phyloP scores from a whole-genome alignment of 2,329 filamentous ascomycete species.

The Fusarium pseudonygamai region DNA sequence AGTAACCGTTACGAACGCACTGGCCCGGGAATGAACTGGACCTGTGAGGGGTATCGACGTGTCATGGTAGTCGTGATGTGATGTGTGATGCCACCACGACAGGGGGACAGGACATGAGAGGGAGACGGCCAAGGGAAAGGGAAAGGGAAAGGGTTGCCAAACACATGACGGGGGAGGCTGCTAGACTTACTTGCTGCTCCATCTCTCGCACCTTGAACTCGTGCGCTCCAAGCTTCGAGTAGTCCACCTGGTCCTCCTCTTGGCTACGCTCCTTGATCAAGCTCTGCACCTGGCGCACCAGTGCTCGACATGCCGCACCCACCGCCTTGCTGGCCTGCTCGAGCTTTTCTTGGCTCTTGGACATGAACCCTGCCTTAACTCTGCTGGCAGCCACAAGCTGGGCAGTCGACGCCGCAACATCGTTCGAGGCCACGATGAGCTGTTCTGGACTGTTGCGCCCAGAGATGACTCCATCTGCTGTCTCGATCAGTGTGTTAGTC shows the following conservation, averaged over 20 bases:
- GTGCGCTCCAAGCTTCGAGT: constrained; percentile 85
- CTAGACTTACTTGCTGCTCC: constrained; percentile 88
- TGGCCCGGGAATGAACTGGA: constrained; percentile 15
- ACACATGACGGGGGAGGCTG: constrained; percentile 16
- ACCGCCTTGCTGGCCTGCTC: constrained; percentile 94
- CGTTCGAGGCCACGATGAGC: constrained; percentile 96
- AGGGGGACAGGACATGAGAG: neutral
- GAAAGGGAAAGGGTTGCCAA: constrained; percentile 4
- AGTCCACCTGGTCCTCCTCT: constrained; percentile 87
- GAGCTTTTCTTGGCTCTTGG: constrained; percentile 91
- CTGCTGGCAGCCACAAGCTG: constrained; percentile 95
- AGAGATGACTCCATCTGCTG: constrained; percentile 92
- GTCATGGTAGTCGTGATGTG: neutral
- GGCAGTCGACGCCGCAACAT: constrained; percentile 94
- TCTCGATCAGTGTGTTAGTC: constrained; percentile 97
- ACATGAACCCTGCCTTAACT: constrained; percentile 98
- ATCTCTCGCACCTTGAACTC: constrained; percentile 99
- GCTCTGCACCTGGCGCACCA: constrained; percentile 92
- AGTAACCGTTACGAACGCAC: constrained; percentile 35
- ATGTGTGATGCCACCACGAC: neutral
- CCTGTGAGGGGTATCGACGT: neutral
- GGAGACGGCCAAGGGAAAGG: neutral
- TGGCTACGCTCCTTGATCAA: constrained; percentile 90
- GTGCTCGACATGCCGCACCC: constrained; percentile 82
- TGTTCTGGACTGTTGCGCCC: constrained; percentile 94